phyloP scores from a whole-genome alignment of 2,329 filamentous ascomycete genomes.

The Trichoderma sp. region DNA sequence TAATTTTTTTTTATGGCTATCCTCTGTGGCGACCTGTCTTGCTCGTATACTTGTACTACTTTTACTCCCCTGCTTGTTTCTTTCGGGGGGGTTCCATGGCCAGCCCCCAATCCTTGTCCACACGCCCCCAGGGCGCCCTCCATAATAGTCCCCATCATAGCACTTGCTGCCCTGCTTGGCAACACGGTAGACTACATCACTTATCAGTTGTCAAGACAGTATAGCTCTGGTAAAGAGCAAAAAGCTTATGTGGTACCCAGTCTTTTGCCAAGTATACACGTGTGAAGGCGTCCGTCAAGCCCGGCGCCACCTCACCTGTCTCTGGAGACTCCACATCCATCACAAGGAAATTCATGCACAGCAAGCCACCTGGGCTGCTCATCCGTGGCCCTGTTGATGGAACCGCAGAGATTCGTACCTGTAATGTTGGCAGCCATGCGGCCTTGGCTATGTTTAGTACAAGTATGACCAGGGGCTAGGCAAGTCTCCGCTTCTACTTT shows the following conservation, averaged over 20 bases:
- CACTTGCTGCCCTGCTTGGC: conserved; percentile 4
- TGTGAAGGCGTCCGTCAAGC: conserved; percentile 9
- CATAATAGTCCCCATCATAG: conserved; percentile 13
- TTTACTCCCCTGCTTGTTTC: conserved; percentile 14
- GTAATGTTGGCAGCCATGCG: conserved; percentile 21
- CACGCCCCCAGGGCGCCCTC: conserved; percentile 23
- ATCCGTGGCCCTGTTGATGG: conserved; percentile 10
- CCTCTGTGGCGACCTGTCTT: conserved; percentile 7
- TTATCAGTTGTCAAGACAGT: not conserved
- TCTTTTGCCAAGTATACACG: conserved; percentile 3
- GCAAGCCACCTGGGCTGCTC: conserved; percentile 21
- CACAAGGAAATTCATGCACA: conserved; percentile 17
- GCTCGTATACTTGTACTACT: not conserved
- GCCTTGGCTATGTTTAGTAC: conserved; percentile 23
- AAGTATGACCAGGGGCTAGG: conserved; percentile 22
- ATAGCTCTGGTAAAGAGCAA: not conserved
- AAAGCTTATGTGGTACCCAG: not conserved
- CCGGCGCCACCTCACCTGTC: conserved; percentile 16
- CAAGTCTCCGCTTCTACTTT: conserved; percentile 26
- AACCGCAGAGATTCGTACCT: conserved; percentile 16
- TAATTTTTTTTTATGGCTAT: conserved; percentile 1
- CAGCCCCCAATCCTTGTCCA: conserved; percentile 24
- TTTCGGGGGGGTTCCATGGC: conserved; percentile 6
- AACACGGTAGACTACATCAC: not conserved
- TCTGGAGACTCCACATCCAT: conserved; percentile 20